Percentiles rank a stretch among this genome's conserved stretches.
These are phyloP conservation scores for Flaveria sonorensis DNA, from an alignment of 129 eudicot species.

Conservation along the genomic window DNA sequence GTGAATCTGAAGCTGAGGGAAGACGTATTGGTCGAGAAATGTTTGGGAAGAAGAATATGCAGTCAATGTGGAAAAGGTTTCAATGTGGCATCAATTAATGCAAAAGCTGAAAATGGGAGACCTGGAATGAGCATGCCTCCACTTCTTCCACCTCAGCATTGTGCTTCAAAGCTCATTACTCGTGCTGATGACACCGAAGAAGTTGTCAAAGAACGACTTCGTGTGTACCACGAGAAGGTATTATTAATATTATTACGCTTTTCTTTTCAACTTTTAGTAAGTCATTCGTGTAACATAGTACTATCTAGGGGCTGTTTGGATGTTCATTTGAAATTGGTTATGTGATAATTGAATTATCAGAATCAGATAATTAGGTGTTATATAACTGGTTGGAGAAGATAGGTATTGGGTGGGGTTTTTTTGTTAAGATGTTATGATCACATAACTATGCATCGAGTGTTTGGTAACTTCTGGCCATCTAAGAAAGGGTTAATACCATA, in stretches of 20 bases:
- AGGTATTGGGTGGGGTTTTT: too few relatives aligned
- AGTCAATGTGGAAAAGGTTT: constrained; percentile 44
- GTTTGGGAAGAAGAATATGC: constrained; percentile 94
- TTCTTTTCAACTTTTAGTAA: not conserved
- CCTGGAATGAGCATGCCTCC: constrained; percentile 72
- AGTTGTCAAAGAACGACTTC: constrained; percentile 64
- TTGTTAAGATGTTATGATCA: not conserved
- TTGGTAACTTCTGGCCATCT: too few relatives aligned
- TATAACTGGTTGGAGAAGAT: too few relatives aligned
- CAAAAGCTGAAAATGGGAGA: constrained; percentile 52
- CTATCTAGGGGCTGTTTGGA: too few relatives aligned
- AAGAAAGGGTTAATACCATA: too few relatives aligned
- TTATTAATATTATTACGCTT: not conserved
- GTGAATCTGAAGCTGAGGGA: constrained; percentile 49
- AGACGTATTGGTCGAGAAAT: constrained; percentile 72
- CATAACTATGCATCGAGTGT: not conserved
- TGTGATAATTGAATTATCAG: too few relatives aligned
- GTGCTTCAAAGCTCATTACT: constrained; percentile 79
- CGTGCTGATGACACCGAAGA: constrained; percentile 95
- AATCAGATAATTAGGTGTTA: too few relatives aligned
- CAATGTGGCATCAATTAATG: constrained; percentile 77
- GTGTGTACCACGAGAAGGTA: constrained; percentile 83
- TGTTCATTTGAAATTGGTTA: not conserved
- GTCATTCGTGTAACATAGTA: too few relatives aligned
- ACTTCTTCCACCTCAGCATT: constrained; percentile 77